Evolutionary conservation across 139 green algal genomes (phyloP).

Genomic region (Auxenochlorella protothecoides): DNA sequence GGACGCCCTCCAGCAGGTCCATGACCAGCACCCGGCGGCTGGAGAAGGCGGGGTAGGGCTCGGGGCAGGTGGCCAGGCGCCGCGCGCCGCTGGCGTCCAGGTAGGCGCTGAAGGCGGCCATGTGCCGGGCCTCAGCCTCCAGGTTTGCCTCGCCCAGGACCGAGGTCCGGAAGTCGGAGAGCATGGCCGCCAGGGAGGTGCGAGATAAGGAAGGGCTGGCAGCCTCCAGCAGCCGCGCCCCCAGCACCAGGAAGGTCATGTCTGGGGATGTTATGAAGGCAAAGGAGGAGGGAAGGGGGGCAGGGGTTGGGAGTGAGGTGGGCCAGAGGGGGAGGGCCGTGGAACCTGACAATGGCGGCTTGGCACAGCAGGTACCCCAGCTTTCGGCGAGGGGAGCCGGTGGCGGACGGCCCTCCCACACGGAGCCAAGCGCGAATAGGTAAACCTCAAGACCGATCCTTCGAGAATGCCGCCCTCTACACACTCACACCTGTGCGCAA

Average conservation of each 20-base stretch:
- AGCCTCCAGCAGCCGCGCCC: conserved; percentile 63
- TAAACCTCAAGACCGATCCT: too few species aligned
- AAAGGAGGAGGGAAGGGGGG: background rate
- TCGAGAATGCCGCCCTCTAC: background rate
- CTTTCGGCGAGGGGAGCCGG: too few species aligned
- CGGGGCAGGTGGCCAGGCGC: conserved; percentile 61
- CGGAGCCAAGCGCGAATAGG: too few species aligned
- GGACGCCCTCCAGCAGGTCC: conserved; percentile 80
- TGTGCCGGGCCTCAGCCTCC: conserved; percentile 66
- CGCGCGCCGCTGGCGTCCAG: conserved; percentile 52
- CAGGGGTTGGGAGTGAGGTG: too few species aligned
- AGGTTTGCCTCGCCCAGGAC: conserved; percentile 94
- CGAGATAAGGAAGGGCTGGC: conserved; percentile 69
- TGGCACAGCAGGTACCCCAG: background rate
- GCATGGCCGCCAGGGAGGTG: conserved; percentile 62
- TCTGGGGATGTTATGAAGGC: conserved; percentile 35
- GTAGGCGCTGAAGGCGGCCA: conserved; percentile 67
- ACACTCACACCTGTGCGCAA: conserved; percentile 39
- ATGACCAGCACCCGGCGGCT: conserved; percentile 78
- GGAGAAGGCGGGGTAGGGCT: conserved; percentile 63
- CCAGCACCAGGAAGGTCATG: conserved; percentile 80
- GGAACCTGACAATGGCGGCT: background rate
- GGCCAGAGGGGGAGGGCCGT: background rate
- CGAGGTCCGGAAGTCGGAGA: conserved; percentile 54
- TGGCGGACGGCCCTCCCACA: too few species aligned